Conservation (phyloP, 169 alveolate genomes). For the Cytauxzoon felis region DNA sequence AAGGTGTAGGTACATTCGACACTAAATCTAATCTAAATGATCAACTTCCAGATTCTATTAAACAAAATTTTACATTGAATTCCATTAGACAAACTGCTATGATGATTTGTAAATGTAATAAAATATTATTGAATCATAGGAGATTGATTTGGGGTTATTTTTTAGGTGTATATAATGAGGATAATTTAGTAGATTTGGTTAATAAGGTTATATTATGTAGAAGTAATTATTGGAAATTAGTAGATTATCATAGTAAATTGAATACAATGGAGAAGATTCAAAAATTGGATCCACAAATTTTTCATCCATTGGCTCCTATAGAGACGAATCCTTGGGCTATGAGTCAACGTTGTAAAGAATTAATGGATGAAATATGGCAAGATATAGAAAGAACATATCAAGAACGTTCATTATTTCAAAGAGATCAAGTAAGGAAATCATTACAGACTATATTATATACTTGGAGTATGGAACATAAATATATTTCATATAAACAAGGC, state of each 20-base stretch:
- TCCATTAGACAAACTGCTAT: slow-evolving; percentile 16
- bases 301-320: slow-evolving; percentile 72
- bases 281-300: slow-evolving; percentile 68
- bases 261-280: slow-evolving; percentile 43
- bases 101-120: not conserved
- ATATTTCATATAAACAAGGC: slow-evolving; percentile 71
- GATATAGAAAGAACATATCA: slow-evolving; percentile 73
- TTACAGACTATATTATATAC: slow-evolving; percentile 64
- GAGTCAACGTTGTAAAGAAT: slow-evolving; percentile 56
- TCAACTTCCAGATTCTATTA: not conserved
- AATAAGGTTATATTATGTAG: not conserved
- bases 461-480: slow-evolving; percentile 69
- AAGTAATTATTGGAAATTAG: slow-evolving; percentile 25
- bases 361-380: slow-evolving; percentile 71
- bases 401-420: slow-evolving; percentile 66
- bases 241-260: not conserved
- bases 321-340: slow-evolving; percentile 73
- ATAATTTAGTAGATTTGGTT: slow-evolving; percentile 2
- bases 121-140: slow-evolving; percentile 10
- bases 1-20: not conserved
- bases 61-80: not conserved
- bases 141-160: slow-evolving; percentile 56
- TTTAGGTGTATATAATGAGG: slow-evolving; percentile 14
- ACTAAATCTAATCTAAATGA: not conserved
- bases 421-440: slow-evolving; percentile 60